Base-by-base conservation (phyloP, 129 eudicot genomes). In the Deinandra increscens region DNA sequence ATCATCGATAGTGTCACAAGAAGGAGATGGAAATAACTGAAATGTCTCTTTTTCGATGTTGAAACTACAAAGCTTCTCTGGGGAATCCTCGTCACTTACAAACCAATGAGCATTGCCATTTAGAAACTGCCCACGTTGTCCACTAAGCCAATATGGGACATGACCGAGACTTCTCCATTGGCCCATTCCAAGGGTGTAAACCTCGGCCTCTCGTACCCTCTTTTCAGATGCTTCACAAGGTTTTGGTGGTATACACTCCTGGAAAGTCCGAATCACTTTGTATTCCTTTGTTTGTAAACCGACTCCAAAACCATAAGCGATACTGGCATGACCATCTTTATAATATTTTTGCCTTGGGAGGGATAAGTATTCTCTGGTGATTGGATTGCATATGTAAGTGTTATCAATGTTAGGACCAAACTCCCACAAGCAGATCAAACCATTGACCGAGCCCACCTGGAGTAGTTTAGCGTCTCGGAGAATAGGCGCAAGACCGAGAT, bases 141-240 rank as follows among this genome's bases (percentile, higher is more conserved):
- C 29, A 2, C 1, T 1, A 18, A 56, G 54, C 48, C 45, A 33
- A 10, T 70, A 64, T 7, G 65, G 69, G 37, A 11, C 60, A 39
- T 31, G 50, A 2, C 74, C 74, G 7, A 75, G 66, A 37, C 55
- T 66, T 68, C 88, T 75, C 88, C 86, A 86, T 26, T 56, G 49
- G 15, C 79, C 76, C 10, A 78, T 75, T 44, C 86, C 84, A 69
- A 73, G 82, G 14, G 84, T 81, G 71, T 86, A 86, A 36, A 86
- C 70, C 71, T 71, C 75, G 7, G 72, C 76, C 56, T 70, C 80
- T 36, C 67, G 63, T 55, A 74, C 7, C 19, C 59, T 29, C 19
- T 62, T 45, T 0, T 58, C 13, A 31, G 54, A 31, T 7, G 9
- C 14, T 54, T 23, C 17, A 17, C 2, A 29, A 20, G 29, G 18